These are phyloP conservation scores for Epithemia pelagica DNA, from an alignment of 108 stramenopile genomes.

Conservation along the genomic window DNA sequence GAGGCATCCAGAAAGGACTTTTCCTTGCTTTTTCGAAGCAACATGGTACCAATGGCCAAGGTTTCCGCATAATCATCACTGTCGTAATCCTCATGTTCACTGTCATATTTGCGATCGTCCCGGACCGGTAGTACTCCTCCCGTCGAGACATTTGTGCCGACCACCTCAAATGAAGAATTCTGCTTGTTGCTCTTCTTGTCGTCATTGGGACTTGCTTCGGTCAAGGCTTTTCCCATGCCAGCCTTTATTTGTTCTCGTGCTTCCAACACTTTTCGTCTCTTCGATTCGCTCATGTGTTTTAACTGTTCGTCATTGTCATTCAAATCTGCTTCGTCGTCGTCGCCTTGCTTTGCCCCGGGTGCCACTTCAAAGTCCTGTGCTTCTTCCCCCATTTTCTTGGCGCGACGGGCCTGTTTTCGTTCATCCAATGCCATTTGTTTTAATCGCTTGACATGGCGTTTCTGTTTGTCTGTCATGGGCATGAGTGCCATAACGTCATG, in stretches of 20 bases:
- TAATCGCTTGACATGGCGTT: slow-evolving; percentile 88
- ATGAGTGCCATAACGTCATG: slow-evolving; percentile 81
- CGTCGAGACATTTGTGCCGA: slow-evolving; percentile 28
- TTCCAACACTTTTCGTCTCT: slow-evolving; percentile 63
- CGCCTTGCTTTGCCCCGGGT: too few species aligned
- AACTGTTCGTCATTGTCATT: slow-evolving; percentile 38
- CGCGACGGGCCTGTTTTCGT: slow-evolving; percentile 66
- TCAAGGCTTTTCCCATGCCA: slow-evolving; percentile 51
- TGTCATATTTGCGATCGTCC: slow-evolving; percentile 88
- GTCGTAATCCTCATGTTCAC: slow-evolving; percentile 96
- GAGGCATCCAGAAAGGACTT: slow-evolving; percentile 96
- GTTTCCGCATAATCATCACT: slow-evolving; percentile 92
- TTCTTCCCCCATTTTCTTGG: slow-evolving; percentile 50
- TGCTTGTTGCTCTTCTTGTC: too few species aligned
- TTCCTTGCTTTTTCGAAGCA: slow-evolving; percentile 89
- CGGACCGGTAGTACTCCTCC: slow-evolving; percentile 43
- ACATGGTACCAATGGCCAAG: slow-evolving; percentile 95
- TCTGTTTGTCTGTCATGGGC: slow-evolving; percentile 97
- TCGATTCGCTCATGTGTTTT: slow-evolving; percentile 59
- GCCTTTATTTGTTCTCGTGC: slow-evolving; percentile 85
- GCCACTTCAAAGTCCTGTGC: slow-evolving; percentile 72
- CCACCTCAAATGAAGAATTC: slow-evolving; percentile 54
- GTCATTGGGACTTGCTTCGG: slow-evolving; percentile 21
- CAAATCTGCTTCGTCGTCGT: slow-evolving; percentile 41
- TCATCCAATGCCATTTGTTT: slow-evolving; percentile 87